phyloP scores from a whole-genome alignment of 2,329 filamentous ascomycete genomes.

The Pyrenophora graminea region DNA sequence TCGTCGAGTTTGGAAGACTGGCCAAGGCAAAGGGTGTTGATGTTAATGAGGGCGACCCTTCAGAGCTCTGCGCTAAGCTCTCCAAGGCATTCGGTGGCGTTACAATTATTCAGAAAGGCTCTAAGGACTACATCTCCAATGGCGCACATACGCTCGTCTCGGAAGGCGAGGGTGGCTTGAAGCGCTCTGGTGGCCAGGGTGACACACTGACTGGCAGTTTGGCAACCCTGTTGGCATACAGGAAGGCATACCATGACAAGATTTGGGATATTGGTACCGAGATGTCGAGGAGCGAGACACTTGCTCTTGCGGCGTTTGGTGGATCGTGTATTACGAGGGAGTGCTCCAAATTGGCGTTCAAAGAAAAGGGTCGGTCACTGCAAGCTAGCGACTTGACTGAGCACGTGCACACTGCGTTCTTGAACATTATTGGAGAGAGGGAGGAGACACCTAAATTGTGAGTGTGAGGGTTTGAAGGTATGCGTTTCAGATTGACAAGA shows the following conservation, averaged over 20 bases:
- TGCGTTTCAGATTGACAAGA: not conserved
- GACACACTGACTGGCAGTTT: conserved; percentile 91
- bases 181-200: conserved; percentile 91
- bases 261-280: conserved; percentile 70
- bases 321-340: conserved; percentile 88
- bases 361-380: conserved; percentile 80
- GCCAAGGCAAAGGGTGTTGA: conserved; percentile 76
- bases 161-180: conserved; percentile 79
- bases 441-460: conserved; percentile 36
- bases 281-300: conserved; percentile 61
- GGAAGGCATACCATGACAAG: conserved; percentile 80
- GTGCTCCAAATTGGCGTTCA: conserved; percentile 84
- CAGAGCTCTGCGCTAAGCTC: conserved; percentile 68
- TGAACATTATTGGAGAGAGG: conserved; percentile 74
- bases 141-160: conserved; percentile 74
- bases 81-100: conserved; percentile 81
- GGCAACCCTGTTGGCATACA: conserved; percentile 86
- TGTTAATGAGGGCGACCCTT: conserved; percentile 55
- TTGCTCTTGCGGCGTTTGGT: conserved; percentile 81
- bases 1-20: conserved; percentile 86
- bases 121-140: conserved; percentile 80
- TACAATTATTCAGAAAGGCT: conserved; percentile 88
- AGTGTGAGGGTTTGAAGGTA: not conserved
- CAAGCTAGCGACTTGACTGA: conserved; percentile 94
- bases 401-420: conserved; percentile 81